Evolutionary conservation across 768 basidiomycete species (phyloP), one percentile per base, ranked within the genome.

Genomic region (Strobilomyces dryophilus): DNA sequence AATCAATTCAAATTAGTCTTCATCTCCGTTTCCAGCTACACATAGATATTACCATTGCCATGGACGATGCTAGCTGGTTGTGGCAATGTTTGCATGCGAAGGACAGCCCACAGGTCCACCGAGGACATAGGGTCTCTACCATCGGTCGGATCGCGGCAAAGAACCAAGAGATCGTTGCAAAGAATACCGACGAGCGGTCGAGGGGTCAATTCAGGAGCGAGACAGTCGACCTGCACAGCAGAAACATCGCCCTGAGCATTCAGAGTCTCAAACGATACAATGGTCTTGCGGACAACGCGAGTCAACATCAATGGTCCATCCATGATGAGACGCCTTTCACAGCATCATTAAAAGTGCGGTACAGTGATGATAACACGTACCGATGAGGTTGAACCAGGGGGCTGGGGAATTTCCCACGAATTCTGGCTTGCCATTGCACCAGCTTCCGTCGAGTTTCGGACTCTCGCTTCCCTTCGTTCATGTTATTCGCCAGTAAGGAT

Each of bases 381-480:
- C 92, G 84, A 73, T 99, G 97, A 8, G 97, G 97, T 68, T 98
- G 97, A 34, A 99, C 97, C 35, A 99, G 76, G n/a, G 97, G 95
- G 54, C 92, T 95, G 8, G 93, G 94, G 69, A 97, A 98, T 66
- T 83, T 89, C 18, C 92, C 91, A 36, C 87, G 79, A 62, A 99
- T 98, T 60, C 92, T 79, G 34, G 84, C 64, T 71, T 94, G 92
- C 91, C 90, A 94, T 64, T 89, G 84, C 17, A 98, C 89, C 24
- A 98, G 82, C 65, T 92, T 90, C 43, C 86, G 80, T 20, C 97
- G 79, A 1, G 91, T 94, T 72, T 99, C 97, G 2, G 92, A 81
- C 61, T 98, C 95, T 2, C 97, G 84, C 69, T 98, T 98, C 57
- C 93, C 92, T 73, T 99, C 97, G 69, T 99, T 99, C 91, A 99